A percentile compares a stretch with the other conserved stretches of the same genome.
These are phyloP conservation scores for Nemania serpens DNA, from an alignment of 2,329 filamentous ascomycete species.

Conservation along the genomic window DNA sequence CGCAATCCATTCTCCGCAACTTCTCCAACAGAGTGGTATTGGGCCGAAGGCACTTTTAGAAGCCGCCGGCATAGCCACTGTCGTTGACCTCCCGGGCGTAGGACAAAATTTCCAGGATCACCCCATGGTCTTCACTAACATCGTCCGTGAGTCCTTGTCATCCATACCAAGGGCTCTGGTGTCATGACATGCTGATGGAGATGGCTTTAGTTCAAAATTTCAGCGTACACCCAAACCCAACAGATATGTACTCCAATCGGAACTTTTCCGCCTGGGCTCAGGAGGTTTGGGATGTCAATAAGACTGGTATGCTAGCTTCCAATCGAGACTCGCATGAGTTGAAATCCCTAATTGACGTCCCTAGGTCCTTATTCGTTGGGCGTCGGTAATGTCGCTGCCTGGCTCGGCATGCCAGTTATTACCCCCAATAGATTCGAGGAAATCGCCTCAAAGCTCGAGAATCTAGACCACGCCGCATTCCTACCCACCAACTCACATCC, in stretches of 20 bases:
- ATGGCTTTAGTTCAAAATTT: conserved; percentile 32
- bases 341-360: background rate
- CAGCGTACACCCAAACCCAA: conserved; percentile 37
- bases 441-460: conserved; percentile 41
- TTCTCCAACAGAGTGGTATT: conserved; percentile 46
- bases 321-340: too few species aligned
- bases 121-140: conserved; percentile 38
- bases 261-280: conserved; percentile 39
- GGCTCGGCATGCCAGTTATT: conserved; percentile 45
- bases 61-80: conserved; percentile 47
- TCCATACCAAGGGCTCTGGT: too few species aligned
- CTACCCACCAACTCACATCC: conserved; percentile 41
- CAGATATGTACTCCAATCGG: conserved; percentile 35
- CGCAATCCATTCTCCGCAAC: conserved; percentile 46
- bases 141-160: conserved; percentile 33
- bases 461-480: conserved; percentile 41
- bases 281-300: conserved; percentile 38
- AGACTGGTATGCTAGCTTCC: conserved; percentile 28
- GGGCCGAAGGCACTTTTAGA: conserved; percentile 49
- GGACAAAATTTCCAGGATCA: conserved; percentile 57
- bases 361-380: conserved; percentile 34
- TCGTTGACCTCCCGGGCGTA: conserved; percentile 52
- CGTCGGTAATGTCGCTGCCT: conserved; percentile 43
- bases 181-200: background rate
- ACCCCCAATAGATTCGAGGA: conserved; percentile 39